A percentile compares a stretch with the other conserved stretches of the same genome.
Evolutionary conservation across 306 rosid genomes (phyloP).

Genomic region (Ammopiptanthus mongolicus): DNA sequence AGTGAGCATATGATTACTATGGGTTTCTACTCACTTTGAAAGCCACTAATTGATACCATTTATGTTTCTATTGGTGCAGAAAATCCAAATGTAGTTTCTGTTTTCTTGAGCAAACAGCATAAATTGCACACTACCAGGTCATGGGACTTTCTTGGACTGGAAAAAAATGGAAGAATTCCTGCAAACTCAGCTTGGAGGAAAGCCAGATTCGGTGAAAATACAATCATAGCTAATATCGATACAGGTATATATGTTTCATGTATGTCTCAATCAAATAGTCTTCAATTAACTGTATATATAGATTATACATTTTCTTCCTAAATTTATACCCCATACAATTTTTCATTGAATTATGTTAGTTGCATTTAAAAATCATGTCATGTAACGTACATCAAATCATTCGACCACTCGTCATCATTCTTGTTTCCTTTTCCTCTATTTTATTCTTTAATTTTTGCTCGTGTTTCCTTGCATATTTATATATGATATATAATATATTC

Average conservation of each 20-base stretch:
- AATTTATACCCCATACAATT: too few relatives aligned
- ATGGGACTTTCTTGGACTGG: conserved; percentile 62
- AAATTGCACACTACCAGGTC: conserved; percentile 65
- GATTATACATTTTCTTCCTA: too few relatives aligned
- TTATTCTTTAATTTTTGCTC: too few relatives aligned
- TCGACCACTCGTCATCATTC: too few relatives aligned
- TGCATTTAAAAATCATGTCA: too few relatives aligned
- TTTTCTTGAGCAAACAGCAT: conserved; percentile 50
- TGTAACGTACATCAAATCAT: too few relatives aligned
- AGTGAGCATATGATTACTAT: conserved; percentile 29
- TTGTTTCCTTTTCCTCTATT: too few relatives aligned
- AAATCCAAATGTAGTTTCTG: conserved; percentile 43
- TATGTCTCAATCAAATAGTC: background rate
- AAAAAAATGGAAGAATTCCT: conserved; percentile 13
- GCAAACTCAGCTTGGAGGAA: conserved; percentile 24
- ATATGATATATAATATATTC: too few relatives aligned
- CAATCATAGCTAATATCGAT: conserved; percentile 32
- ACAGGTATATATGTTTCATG: conserved; percentile 14
- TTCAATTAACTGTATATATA: too few relatives aligned
- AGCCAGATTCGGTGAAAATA: conserved; percentile 29
- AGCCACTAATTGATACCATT: background rate
- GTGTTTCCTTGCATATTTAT: too few relatives aligned
- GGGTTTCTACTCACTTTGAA: background rate
- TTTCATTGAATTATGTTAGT: too few relatives aligned
- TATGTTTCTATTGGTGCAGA: conserved; percentile 14